A percentile compares a stretch with the other conserved stretches of the same genome.
phyloP scores from a whole-genome alignment of 2,329 filamentous ascomycete genomes.

The Fusarium sp. region DNA sequence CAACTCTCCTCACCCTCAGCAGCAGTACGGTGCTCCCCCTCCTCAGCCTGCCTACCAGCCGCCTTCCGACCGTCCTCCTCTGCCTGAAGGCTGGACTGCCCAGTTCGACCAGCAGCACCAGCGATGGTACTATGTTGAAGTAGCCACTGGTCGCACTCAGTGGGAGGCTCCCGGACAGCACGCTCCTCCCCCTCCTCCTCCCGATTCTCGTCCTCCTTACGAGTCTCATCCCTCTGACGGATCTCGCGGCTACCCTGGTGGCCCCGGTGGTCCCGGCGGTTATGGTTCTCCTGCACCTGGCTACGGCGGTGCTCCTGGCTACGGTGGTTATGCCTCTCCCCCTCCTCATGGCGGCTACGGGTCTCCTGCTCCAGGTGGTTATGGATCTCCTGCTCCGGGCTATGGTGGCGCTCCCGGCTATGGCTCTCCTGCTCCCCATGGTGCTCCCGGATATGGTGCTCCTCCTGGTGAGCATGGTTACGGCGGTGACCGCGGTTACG shows the following conservation, averaged over 20 bases:
- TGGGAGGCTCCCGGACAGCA: conserved; percentile 71
- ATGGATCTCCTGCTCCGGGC: conserved; percentile 33
- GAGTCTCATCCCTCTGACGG: conserved; percentile 43
- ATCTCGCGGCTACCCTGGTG: conserved; percentile 46
- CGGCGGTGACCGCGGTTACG: conserved; percentile 18
- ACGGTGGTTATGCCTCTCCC: conserved; percentile 35
- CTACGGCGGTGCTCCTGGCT: conserved; percentile 41
- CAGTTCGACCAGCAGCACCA: conserved; percentile 74
- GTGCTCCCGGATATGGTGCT: conserved; percentile 33
- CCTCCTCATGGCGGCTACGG: conserved; percentile 40
- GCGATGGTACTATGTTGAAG: conserved; percentile 76
- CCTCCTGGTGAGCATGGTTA: conserved; percentile 23
- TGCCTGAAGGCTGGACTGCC: conserved; percentile 73
- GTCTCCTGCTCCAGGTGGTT: conserved; percentile 40
- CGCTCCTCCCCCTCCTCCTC: conserved; percentile 43
- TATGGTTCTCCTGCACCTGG: conserved; percentile 45
- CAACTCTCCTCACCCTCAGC: conserved; percentile 56
- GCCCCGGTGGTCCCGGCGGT: conserved; percentile 34
- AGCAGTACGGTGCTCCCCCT: conserved; percentile 46
- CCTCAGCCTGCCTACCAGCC: conserved; percentile 53
- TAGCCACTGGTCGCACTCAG: conserved; percentile 72
- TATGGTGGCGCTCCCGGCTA: conserved; percentile 16
- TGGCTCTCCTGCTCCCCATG: conserved; percentile 33
- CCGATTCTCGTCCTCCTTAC: conserved; percentile 43
- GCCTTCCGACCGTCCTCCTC: conserved; percentile 61